Percentiles rank a stretch among this genome's conserved stretches.
Conservation (phyloP, 345 rosid species). For the Erysimum cheiranthoides region DNA sequence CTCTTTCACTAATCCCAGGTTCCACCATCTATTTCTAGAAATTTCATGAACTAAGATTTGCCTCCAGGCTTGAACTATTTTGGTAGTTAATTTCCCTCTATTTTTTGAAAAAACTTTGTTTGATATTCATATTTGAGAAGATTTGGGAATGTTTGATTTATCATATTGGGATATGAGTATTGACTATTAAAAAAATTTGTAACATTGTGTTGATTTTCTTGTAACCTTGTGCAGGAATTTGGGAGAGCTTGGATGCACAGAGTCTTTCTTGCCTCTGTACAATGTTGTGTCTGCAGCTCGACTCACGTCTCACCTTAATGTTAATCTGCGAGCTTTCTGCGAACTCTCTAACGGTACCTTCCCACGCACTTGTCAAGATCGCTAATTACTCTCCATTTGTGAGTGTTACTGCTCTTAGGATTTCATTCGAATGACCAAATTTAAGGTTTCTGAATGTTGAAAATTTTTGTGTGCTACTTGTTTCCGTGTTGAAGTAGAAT, state of each 20-base stretch:
- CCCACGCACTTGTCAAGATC: conserved; percentile 94
- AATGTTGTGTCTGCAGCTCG: conserved; percentile 49
- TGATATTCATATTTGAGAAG: neutral
- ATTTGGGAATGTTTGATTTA: neutral
- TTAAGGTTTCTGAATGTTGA: conserved; percentile 13
- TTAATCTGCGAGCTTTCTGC: conserved; percentile 79
- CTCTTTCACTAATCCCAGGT: conserved; percentile 73
- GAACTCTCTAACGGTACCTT: conserved; percentile 99
- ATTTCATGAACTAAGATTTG: neutral
- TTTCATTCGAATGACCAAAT: conserved; percentile 30
- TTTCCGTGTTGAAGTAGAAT: conserved; percentile 9
- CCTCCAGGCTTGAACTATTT: neutral
- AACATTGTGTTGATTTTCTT: conserved; percentile 8
- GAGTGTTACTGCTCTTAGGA: conserved; percentile 77
- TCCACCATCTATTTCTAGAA: conserved; percentile 10
- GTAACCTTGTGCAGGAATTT: conserved; percentile 57
- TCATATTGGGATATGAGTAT: conserved; percentile 13
- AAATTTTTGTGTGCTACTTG: neutral
- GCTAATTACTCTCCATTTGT: conserved; percentile 86
- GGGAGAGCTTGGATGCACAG: conserved; percentile 79
- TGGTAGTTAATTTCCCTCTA: neutral
- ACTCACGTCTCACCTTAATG: conserved; percentile 71
- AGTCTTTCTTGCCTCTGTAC: conserved; percentile 76
- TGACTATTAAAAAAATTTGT: neutral
- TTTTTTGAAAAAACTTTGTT: no score